phyloP scores from a whole-genome alignment of 768 basidiomycete species.

The Tulasnella sp. region DNA sequence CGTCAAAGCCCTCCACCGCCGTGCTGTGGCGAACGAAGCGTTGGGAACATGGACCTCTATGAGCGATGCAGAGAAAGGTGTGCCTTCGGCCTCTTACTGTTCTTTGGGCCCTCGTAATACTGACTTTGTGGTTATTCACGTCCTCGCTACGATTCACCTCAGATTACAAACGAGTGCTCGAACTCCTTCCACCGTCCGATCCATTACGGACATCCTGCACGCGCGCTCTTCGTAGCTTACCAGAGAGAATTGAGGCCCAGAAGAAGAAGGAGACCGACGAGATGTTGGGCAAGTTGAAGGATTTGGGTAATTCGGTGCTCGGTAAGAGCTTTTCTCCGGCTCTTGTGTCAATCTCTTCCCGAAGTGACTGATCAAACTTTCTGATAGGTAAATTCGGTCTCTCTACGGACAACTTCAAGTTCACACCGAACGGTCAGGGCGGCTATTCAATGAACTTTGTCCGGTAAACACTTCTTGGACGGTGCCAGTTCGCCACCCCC shows the following conservation, averaged over 20 bases:
- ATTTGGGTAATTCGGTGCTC: constrained; percentile 82
- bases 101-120: not conserved
- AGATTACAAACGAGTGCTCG: constrained; percentile 78
- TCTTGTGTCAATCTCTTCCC: not conserved
- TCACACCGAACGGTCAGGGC: constrained; percentile 90
- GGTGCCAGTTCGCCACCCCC: not conserved
- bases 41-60: constrained; percentile 82
- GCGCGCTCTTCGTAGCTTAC: constrained; percentile 52
- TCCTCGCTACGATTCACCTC: not conserved
- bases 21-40: constrained; percentile 80
- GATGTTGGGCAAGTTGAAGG: constrained; percentile 91
- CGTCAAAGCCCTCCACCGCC: constrained; percentile 80
- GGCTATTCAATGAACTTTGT: constrained; percentile 91
- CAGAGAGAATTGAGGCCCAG: constrained; percentile 65
- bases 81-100: constrained; percentile 16
- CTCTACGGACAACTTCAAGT: constrained; percentile 95
- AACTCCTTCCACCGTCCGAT: constrained; percentile 56
- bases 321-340: constrained; percentile 49
- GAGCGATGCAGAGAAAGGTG: constrained; percentile 79
- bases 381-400: constrained; percentile 81
- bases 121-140: not conserved
- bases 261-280: constrained; percentile 86
- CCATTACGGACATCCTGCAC: constrained; percentile 50
- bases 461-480: constrained; percentile 39
- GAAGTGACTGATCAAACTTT: not conserved